Evolutionary conservation across 495 filamentous ascomycete species (phyloP), one percentile per base, ranked within the genome.

Genomic region (Penicillium mononematosum): DNA sequence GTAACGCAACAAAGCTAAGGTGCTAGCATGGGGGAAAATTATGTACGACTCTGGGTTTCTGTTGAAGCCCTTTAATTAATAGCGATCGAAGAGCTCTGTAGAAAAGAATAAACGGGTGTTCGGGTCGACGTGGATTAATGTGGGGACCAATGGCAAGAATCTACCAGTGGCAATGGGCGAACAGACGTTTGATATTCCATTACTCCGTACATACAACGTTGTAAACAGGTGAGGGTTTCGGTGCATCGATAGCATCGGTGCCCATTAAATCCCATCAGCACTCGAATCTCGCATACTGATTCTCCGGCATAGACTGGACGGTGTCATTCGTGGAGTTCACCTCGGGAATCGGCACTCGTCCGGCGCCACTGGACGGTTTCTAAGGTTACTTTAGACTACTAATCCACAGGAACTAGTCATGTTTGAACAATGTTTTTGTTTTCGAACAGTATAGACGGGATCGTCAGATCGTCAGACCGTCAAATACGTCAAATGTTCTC

Each of bases 111-210:
- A 38, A 39, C 19, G 46, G 29, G 41, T 55, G 51, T 22, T 48
- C 16, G 31, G 43, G 31, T 47, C 46, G 27, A 32, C 46, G 46
- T 38, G 17, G 19, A 50, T 57, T 36, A 45, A 51, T 57, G 55
- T 57, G 55, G 55, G 25, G 38, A 34, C 46, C 22, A 17, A 34
- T 20, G 19, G 16, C 27, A 36, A 25, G 8, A 53, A 32, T 20
- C 42, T 17, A 39, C 36, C 2, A 39, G 16, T 38, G 34, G 34
- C 34, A 7, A 38, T n/a, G 34, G 34, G 34, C 34, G 34, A 38
- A 38, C 14, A 16, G 14, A 38, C 14, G 5, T 2, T 38, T 38
- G 34, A 38, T n/a, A 16, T 38, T 38, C 34, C 5, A 38, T 38
- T 38, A 25, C 24, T 25, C 24, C 24, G 24, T 25, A 16, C 34